A percentile compares a stretch with the other conserved stretches of the same genome.
These are phyloP conservation scores for Lachnellula arida DNA, from an alignment of 2,329 filamentous ascomycete species.

Conservation along the genomic window DNA sequence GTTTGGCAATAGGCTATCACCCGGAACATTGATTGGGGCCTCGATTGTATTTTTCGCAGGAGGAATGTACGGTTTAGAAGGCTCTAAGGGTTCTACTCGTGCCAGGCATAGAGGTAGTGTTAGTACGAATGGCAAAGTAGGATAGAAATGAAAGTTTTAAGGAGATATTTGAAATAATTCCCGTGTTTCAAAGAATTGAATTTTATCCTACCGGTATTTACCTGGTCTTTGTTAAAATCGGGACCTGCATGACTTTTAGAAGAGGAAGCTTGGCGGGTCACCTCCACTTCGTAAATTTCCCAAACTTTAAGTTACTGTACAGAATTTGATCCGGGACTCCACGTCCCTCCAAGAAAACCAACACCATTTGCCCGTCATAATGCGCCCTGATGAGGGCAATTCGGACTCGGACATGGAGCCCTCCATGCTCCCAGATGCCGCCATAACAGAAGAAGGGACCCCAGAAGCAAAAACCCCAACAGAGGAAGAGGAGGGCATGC, in stretches of 20 bases:
- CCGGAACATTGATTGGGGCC: conserved; percentile 75
- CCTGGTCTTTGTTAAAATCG: neutral
- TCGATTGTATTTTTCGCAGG: conserved; percentile 84
- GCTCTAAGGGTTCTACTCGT: conserved; percentile 34
- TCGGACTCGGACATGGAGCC: conserved; percentile 3
- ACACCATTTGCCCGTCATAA: neutral
- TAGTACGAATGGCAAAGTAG: conserved; percentile 26
- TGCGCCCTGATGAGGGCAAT: neutral
- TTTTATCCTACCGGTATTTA: neutral
- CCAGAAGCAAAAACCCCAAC: conserved; percentile 22
- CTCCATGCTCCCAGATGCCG: conserved; percentile 27
- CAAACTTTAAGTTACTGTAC: neutral
- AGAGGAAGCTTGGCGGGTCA: neutral
- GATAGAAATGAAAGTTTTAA: conserved; percentile 17
- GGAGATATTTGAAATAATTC: neutral
- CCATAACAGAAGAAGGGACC: conserved; percentile 20
- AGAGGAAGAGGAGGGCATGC: conserved; percentile 43
- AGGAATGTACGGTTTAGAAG: conserved; percentile 82
- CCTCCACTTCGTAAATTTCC: neutral
- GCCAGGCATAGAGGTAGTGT: conserved; percentile 26
- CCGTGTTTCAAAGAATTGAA: neutral
- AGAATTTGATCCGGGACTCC: neutral
- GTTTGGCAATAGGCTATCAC: conserved; percentile 79
- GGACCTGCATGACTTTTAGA: neutral
- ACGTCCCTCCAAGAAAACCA: neutral